Percentiles rank a stretch among this genome's conserved stretches.
phyloP scores from a whole-genome alignment of 495 filamentous ascomycete genomes.

The Talaromyces ruber region DNA sequence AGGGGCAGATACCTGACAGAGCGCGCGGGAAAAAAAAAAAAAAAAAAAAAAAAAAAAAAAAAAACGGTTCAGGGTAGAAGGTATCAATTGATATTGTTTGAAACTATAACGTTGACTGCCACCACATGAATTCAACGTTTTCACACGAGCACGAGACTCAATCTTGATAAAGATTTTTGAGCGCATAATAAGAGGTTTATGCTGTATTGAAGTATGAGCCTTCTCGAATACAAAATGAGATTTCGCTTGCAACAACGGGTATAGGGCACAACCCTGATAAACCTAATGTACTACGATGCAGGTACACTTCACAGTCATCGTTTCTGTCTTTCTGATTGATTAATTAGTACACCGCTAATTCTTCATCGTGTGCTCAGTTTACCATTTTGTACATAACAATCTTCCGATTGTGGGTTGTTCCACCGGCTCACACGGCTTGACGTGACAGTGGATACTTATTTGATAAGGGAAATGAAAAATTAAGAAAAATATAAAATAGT shows the following conservation, averaged over 20 bases:
- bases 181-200: too few relatives aligned
- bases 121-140: too few relatives aligned
- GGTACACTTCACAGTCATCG: background rate
- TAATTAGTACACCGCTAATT: background rate
- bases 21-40: too few relatives aligned
- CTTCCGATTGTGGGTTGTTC: background rate
- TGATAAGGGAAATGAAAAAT: background rate
- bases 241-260: background rate
- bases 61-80: too few relatives aligned
- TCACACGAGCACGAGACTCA: too few relatives aligned
- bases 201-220: too few relatives aligned
- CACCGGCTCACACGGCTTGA: background rate
- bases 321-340: background rate
- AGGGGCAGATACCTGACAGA: too few relatives aligned
- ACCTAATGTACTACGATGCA: background rate
- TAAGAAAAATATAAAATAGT: background rate
- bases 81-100: too few relatives aligned
- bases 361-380: background rate
- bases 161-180: too few relatives aligned
- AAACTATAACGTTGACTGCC: too few relatives aligned
- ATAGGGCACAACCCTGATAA: background rate
- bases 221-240: background rate
- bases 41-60: too few relatives aligned
- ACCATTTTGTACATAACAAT: background rate
- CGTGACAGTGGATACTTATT: background rate